These are phyloP conservation scores for Leccinum huronense DNA, from an alignment of 1,284 basidiomycete genomes.

Conservation along the genomic window DNA sequence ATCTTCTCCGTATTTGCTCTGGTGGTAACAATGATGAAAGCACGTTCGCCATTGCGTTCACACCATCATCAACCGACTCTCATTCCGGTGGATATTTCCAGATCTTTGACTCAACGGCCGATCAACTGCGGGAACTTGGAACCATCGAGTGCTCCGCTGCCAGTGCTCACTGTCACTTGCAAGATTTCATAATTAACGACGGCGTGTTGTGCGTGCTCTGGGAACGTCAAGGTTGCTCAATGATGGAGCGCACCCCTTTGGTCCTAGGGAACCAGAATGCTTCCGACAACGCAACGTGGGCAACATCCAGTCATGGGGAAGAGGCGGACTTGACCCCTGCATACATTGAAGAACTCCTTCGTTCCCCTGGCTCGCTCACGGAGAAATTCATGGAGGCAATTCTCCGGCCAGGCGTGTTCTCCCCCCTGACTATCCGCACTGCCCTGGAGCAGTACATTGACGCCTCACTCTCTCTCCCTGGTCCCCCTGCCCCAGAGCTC, in stretches of 20 bases:
- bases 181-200: constrained; percentile 65
- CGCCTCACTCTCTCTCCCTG: constrained; percentile 65
- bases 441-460: constrained; percentile 82
- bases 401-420: constrained; percentile 86
- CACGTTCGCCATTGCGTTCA: constrained; percentile 57
- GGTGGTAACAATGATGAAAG: constrained; percentile 42
- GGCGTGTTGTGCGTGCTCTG: constrained; percentile 63
- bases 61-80: constrained; percentile 60
- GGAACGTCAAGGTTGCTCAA: constrained; percentile 75
- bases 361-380: constrained; percentile 68
- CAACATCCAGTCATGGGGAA: constrained; percentile 52
- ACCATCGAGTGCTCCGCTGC: constrained; percentile 56
- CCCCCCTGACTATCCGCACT: constrained; percentile 71
- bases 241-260: constrained; percentile 57
- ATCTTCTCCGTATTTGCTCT: constrained; percentile 58
- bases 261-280: constrained; percentile 39
- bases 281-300: constrained; percentile 46
- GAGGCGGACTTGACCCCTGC: constrained; percentile 81
- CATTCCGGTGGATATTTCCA: constrained; percentile 71
- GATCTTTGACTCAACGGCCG: constrained; percentile 51
- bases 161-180: constrained; percentile 66
- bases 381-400: constrained; percentile 80
- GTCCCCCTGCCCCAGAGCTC: constrained; percentile 51
- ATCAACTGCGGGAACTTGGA: constrained; percentile 56
- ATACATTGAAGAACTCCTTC: constrained; percentile 80